phyloP scores from a whole-genome alignment of 768 basidiomycete genomes.

The Rhizopogon vulgaris region DNA sequence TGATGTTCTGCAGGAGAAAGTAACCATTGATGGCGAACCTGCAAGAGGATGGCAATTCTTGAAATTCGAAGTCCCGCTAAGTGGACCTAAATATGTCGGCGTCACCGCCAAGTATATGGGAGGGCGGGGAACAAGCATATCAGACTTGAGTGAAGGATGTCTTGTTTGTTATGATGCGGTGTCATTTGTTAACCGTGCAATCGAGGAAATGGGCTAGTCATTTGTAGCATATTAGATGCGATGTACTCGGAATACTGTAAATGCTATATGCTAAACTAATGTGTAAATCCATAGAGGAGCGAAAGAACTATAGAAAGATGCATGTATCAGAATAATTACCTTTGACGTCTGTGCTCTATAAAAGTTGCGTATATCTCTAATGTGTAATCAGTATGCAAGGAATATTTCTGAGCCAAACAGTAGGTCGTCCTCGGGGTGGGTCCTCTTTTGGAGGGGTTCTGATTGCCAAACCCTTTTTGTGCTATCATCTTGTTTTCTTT shows the following conservation, averaged over 20 bases:
- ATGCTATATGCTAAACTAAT: constrained; percentile 12
- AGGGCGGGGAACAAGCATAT: constrained; percentile 28
- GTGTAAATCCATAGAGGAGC: not conserved
- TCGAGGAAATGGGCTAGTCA: constrained; percentile 32
- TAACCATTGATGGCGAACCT: constrained; percentile 53
- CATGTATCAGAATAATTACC: constrained; percentile 9
- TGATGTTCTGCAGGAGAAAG: constrained; percentile 41
- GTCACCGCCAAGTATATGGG: constrained; percentile 60
- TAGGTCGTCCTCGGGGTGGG: constrained; percentile 24
- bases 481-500: constrained; percentile 37
- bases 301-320: not conserved
- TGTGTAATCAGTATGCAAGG: constrained; percentile 21
- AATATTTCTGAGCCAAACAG: constrained; percentile 24
- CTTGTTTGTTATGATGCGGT: constrained; percentile 41
- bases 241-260: constrained; percentile 9
- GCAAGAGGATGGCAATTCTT: constrained; percentile 65
- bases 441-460: constrained; percentile 32
- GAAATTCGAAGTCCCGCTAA: constrained; percentile 49
- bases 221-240: constrained; percentile 9
- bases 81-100: constrained; percentile 53
- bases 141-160: constrained; percentile 31
- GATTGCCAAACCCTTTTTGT: constrained; percentile 50
- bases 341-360: not conserved
- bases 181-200: constrained; percentile 41
- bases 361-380: not conserved